Evolutionary conservation across 306 rosid genomes (phyloP).

Genomic region (Cyclanthera cordifolia): DNA sequence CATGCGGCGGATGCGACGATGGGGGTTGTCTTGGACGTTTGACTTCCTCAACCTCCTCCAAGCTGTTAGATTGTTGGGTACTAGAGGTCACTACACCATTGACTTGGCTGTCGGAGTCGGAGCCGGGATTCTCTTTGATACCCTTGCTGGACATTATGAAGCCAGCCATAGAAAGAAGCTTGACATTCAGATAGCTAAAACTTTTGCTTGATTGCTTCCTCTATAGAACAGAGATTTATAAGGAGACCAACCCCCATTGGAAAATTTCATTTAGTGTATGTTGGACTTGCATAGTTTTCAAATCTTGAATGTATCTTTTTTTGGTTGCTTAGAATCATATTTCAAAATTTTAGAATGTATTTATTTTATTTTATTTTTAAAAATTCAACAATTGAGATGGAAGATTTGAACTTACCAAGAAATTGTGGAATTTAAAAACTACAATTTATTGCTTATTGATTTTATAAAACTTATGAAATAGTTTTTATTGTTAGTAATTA

Average conservation of each 20-base stretch:
- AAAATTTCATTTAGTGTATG: background rate
- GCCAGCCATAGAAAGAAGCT: slow-evolving; percentile 30
- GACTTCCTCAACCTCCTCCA: slow-evolving; percentile 63
- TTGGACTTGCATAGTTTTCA: background rate
- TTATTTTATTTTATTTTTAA: too few species aligned
- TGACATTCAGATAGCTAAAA: background rate
- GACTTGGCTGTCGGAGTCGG: slow-evolving; percentile 83
- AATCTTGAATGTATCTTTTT: background rate
- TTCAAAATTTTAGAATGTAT: too few species aligned
- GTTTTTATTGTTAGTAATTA: too few species aligned
- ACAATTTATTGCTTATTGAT: too few species aligned
- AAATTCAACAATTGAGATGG: too few species aligned
- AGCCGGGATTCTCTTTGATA: slow-evolving; percentile 77
- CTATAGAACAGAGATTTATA: background rate
- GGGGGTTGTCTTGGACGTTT: slow-evolving; percentile 55
- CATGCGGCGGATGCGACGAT: slow-evolving; percentile 73
- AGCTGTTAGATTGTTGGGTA: slow-evolving; percentile 54
- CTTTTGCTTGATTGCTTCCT: background rate
- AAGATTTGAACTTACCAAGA: too few species aligned
- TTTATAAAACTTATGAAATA: too few species aligned
- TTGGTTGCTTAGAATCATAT: background rate
- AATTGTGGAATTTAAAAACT: too few species aligned
- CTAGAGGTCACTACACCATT: slow-evolving; percentile 86
- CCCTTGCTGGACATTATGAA: slow-evolving; percentile 65
- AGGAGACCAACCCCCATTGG: background rate